Evolutionary conservation across 768 basidiomycete species (phyloP), one percentile per base, ranked within the genome.

Genomic region (Lactarius sanguifluus): DNA sequence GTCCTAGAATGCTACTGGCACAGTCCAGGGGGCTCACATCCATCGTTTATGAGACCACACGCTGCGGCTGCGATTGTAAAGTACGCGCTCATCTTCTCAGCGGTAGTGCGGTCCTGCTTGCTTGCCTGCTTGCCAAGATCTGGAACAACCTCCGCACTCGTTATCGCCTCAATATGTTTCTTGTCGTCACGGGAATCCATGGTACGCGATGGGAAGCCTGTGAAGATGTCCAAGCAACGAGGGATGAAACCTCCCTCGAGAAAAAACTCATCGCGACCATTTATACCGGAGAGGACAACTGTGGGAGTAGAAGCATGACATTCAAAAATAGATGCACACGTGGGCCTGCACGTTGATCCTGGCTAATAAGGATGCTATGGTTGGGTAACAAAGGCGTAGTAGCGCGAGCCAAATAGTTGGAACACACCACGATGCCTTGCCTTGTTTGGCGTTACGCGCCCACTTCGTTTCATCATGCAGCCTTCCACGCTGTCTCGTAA

Each of bases 21-120:
- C 16, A 47, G 23, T 10, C 18, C 23, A 32, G 61, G 43, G 32
- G 28, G 75, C 75, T 72, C 72, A 84, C 85, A 84, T 57, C 86
- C 85, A 76, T 87, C 86, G 59, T 81, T 83, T 70, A 89, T 85
- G 41, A 90, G 77, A 34, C 87, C 88, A 72, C 86, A 87, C 4
- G 84, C 88, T 23, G 85, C 79, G 32, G 86, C 85, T 43, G 81
- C 76, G 71, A 90, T 88, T 10, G 87, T 87, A 73, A 89, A 85
- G 73, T 83, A 84, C 16, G 80, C 79, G 68, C 86, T 88, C 59
- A 86, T 72, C 15, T 71, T 73, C 71, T 86, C 82, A 71, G 28
- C 62, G n/a, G 61, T 55, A 41, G 52, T 59, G 15, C 47, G 45
- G 41, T 20, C 38, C 45, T 60, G 36, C 36, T 38, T 12, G 36